Base-by-base conservation (phyloP, 805 yeast genomes). In the Candida namnaoensis region DNA sequence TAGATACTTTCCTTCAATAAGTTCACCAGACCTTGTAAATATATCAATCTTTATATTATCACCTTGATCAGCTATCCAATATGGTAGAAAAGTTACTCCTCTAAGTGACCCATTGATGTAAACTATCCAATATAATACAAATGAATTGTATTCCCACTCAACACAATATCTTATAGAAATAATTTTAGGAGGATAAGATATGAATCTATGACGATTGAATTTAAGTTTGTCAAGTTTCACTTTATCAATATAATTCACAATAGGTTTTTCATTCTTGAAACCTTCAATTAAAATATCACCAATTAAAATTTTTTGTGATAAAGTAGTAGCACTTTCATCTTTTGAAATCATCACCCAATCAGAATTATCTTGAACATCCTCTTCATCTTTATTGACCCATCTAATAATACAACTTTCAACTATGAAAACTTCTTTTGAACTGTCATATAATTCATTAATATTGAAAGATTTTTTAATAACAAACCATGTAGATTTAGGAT, bases 71-170 rank as follows among this genome's bases (percentile, higher is more conserved):
- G 37, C 38, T 9, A 48, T 27, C 42, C 45, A 48, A 14, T 37
- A 27, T 1, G 53, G 35, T 1, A 41, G 36, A 5, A 34, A 41
- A 1, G 44, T 19, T 9, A 48, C 47, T 9, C 66, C 64, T 2
- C 41, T 48, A 41, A 66, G 62, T 23, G 36, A 41, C 8, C 48
- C 58, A 46, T 64, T 53, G 7, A 58, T 45, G 42, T 48, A 65
- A 2, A 65, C 45, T 11, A 61, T 19, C 57, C 65, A 64, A 41
- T 60, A 56, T 5, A 56, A 40, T 7, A 41, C 50, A 7, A 43
- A 40, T 3, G 34, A 44, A 26, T 49, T 43, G 14, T 49, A 54
- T 15, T 36, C 19, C 59, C 61, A 52, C 48, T 58, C 52, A 15
- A 49, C 38, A 19, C 19, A 19, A 19, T 19, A 19, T 19, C 19